A percentile compares a stretch with the other conserved stretches of the same genome.
Conservation (phyloP, 106 monocot genomes). For the Iris macrosiphon region DNA sequence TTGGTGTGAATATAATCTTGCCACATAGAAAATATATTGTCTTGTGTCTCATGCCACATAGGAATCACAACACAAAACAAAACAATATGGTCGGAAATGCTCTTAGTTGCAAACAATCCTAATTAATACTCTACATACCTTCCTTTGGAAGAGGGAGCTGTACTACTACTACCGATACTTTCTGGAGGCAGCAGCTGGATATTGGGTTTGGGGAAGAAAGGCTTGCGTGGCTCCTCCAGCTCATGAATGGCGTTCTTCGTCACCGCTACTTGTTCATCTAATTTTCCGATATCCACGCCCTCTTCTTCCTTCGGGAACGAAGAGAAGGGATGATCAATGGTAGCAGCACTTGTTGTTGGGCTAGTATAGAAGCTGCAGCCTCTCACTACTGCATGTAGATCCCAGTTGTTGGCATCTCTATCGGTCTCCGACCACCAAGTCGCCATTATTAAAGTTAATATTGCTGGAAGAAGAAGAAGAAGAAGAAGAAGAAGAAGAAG, state of each 20-base stretch:
- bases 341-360: neutral
- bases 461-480: neutral
- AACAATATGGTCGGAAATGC: too few species aligned
- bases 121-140: neutral
- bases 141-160: neutral
- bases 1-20: too few species aligned
- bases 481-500: neutral
- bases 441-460: too few species aligned
- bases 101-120: neutral
- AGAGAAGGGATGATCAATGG: neutral
- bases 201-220: constrained; percentile 31
- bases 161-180: neutral
- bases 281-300: neutral
- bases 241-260: constrained; percentile 6
- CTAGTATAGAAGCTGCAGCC: constrained; percentile 24
- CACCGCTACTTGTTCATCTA: neutral
- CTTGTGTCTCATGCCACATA: too few species aligned
- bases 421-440: neutral
- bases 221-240: constrained; percentile 41
- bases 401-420: constrained; percentile 33
- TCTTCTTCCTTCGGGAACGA: neutral
- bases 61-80: too few species aligned
- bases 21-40: too few species aligned
- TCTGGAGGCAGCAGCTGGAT: constrained; percentile 6
- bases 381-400: constrained; percentile 54